Evolutionary conservation across 805 yeast genomes (phyloP).

Genomic region (Teunomyces atbi): DNA sequence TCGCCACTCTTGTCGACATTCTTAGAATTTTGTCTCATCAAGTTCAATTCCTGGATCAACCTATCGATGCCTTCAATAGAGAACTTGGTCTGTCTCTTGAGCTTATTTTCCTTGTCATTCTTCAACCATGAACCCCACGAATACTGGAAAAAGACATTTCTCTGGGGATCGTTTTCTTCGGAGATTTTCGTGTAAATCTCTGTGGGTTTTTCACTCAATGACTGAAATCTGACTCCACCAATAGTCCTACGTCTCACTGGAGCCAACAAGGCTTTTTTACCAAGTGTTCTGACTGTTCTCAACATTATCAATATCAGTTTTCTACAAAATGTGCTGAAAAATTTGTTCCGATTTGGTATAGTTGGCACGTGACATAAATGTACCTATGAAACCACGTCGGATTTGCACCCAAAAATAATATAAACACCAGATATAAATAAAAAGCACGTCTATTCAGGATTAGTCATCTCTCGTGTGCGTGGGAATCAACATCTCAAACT

Average conservation of each 20-base stretch:
- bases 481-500: conserved; percentile 36
- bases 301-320: conserved; percentile 1
- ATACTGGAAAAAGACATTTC: conserved; percentile 76
- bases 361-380: not conserved
- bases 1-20: conserved; percentile 23
- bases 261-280: not conserved
- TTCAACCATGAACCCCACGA: conserved; percentile 95
- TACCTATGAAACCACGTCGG: not conserved
- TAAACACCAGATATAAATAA: not conserved
- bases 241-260: not conserved
- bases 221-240: not conserved
- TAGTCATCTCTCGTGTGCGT: conserved; percentile 23
- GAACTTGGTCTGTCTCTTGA: conserved; percentile 74
- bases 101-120: conserved; percentile 72
- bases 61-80: conserved; percentile 73
- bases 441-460: conserved; percentile 8
- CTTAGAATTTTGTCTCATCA: conserved; percentile 26
- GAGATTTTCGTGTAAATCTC: conserved; percentile 54
- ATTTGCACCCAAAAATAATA: not conserved
- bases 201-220: conserved; percentile 19
- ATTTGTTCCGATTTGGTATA: not conserved
- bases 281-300: not conserved
- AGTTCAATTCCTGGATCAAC: conserved; percentile 47
- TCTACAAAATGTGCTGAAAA: not conserved
- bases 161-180: conserved; percentile 63